Evolutionary conservation across 306 rosid genomes (phyloP).

Genomic region (Quercus agrifolia): DNA sequence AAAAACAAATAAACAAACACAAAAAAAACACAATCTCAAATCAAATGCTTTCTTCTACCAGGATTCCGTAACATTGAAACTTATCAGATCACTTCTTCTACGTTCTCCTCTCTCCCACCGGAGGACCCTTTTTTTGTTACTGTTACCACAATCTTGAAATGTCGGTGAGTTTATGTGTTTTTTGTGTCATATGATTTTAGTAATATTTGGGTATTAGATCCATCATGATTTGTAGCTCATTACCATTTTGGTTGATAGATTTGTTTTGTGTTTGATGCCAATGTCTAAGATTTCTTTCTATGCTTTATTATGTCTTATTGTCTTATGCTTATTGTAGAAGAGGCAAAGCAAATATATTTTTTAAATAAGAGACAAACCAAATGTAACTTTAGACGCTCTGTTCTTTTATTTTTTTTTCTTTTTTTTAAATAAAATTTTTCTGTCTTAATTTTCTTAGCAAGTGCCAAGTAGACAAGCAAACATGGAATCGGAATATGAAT

Average conservation of each 20-base stretch:
- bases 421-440: no score
- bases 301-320: no score
- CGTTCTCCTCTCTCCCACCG: not conserved
- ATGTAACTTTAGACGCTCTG: no score
- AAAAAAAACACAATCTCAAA: no score
- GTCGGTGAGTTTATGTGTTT: conserved; percentile 39
- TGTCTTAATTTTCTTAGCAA: no score
- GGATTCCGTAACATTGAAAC: not conserved
- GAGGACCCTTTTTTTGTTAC: not conserved
- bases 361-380: no score
- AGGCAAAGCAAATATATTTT: no score
- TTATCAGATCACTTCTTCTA: not conserved
- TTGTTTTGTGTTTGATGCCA: not conserved
- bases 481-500: not conserved
- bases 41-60: not conserved
- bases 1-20: no score
- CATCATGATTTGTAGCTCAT: not conserved
- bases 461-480: no score
- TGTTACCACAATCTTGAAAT: conserved; percentile 16
- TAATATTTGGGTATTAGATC: not conserved
- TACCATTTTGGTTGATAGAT: not conserved
- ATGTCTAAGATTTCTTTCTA: not conserved
- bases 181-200: not conserved
- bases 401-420: no score
- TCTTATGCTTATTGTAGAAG: no score